Evolutionary conservation across 257 asterid species (phyloP), one percentile per base, ranked within the genome.

Genomic region (Capsicum chinense): DNA sequence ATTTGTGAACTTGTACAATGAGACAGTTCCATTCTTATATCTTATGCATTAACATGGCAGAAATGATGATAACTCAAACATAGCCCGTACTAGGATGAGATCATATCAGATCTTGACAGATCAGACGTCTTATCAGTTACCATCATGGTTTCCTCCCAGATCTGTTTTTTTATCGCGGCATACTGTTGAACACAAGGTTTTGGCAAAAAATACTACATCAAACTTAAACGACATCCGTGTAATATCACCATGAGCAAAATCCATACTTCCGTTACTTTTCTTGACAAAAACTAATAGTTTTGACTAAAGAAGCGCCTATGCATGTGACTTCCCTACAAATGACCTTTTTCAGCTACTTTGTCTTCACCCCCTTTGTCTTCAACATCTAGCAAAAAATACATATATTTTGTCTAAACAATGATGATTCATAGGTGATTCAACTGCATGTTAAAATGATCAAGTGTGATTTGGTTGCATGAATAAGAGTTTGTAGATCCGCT

Each of bases 21-120:
- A 73, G 57, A 70, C 5, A 70, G 35, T 15, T 52, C 63, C 81
- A 76, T 21, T 52, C 81, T 52, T 52, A 52, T 13, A 52, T 19
- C 42, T 11, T 74, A 50, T 26, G 81, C 81, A 76, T 52, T 74
- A 52, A 52, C 81, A 50, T 16, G 9, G 81, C 47, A 76, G 81
- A 76, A 14, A 76, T 50, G 81, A 74, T 74, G 21, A 76, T 26
- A 50, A 50, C 81, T 74, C 81, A 74, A 74, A 50, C 44, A 74
- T 52, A 76, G 21, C 42, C 19, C 21, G 5, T 76, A 21, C 39
- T 50, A 52, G 17, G 81, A 21, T 74, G 62, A 21, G 60, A 74
- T 52, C 19, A 76, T 76, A 76, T 48, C 44, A 73, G 80, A 48
- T 76, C 63, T 76, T 52, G 60, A 76, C n/a, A 21, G 68, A 62